Base-by-base conservation (phyloP, 192 early-diverging fungal species). In the Chytriomyces sp. region DNA sequence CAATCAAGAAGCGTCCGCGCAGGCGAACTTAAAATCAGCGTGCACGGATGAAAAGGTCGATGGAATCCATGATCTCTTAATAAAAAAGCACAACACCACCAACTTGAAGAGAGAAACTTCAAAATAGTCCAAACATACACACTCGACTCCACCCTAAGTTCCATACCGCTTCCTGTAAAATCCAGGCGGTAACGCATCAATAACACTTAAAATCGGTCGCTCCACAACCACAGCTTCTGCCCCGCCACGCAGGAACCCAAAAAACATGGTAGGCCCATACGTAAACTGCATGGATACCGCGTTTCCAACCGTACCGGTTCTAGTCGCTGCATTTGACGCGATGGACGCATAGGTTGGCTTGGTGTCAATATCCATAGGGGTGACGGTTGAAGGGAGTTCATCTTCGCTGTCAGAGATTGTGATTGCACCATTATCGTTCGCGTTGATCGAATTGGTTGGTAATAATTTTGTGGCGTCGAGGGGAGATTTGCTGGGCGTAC, bases 121-220 rank as follows among this genome's bases (percentile, higher is more conserved):
- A 1, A 35, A 0, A 35, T 35, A 35, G 35, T 35, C 35, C 35
- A 35, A 35, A 35, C 35, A 35, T 35, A 35, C 35, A 35, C 35
- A 35, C n/a, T n/a, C n/a, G n/a, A n/a, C n/a, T n/a, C n/a, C n/a
- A n/a, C 67, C 18, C 60, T 92, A 92, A 50, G 89, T 89, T 69
- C 94, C 95, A 82, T 92, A 98, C 82, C 91, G 89, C 77, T 94
- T 88, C 79, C 91, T 91, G 79, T 93, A 92, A 84, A 89, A 97
- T 8, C 90, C 93, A 24, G 89, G 87, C 45, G 94, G 95, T 69
- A 99, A 74, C 7, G 86, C 88, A 72, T 90, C 88, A 61, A 94
- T 76, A 44, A 98, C 91, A 50, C 90, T 88, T 67, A 93, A 84
- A 82, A 92, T 91, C 5, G 96, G 94, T 76, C 95, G 86, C 85